Conservation (phyloP, 306 rosid species). For the Castanea crenata region DNA sequence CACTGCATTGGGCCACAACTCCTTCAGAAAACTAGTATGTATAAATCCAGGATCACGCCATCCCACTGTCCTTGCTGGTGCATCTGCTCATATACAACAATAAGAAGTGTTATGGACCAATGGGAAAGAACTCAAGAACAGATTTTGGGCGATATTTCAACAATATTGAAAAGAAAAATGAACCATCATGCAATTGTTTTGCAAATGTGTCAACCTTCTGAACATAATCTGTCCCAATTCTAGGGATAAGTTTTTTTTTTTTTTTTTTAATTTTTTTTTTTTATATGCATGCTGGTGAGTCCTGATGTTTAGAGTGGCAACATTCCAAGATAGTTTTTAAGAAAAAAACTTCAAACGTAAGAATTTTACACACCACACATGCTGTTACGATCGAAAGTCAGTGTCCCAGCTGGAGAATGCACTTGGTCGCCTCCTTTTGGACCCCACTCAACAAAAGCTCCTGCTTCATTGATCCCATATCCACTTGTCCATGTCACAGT, state of each 20-base stretch:
- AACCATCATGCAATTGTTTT: background rate
- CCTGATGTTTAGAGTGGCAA: no score
- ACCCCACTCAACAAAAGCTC: slow-evolving; percentile 91
- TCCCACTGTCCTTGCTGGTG: slow-evolving; percentile 93
- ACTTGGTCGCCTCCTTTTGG: slow-evolving; percentile 45
- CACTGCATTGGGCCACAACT: slow-evolving; percentile 82
- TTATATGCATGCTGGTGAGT: no score
- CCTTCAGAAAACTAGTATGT: slow-evolving; percentile 83
- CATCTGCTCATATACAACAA: slow-evolving; percentile 44
- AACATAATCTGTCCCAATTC: no score
- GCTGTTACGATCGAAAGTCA: slow-evolving; percentile 73
- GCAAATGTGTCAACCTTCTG: background rate
- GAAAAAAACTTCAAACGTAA: slow-evolving; percentile 1
- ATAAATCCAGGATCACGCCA: slow-evolving; percentile 97
- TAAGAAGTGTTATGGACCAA: slow-evolving; percentile 5
- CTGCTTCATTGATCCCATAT: slow-evolving; percentile 68
- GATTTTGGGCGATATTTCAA: background rate
- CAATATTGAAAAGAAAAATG: background rate
- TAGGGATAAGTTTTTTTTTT: no score
- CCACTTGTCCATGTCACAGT: slow-evolving; percentile 99
- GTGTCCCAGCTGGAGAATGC: slow-evolving; percentile 73
- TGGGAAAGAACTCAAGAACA: background rate
- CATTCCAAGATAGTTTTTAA: background rate
- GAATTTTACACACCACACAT: slow-evolving; percentile 73
- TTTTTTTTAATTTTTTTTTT: no score